These are phyloP conservation scores for Pseudocercospora macadamiae DNA, from an alignment of 2,329 filamentous ascomycete genomes.

Conservation along the genomic window DNA sequence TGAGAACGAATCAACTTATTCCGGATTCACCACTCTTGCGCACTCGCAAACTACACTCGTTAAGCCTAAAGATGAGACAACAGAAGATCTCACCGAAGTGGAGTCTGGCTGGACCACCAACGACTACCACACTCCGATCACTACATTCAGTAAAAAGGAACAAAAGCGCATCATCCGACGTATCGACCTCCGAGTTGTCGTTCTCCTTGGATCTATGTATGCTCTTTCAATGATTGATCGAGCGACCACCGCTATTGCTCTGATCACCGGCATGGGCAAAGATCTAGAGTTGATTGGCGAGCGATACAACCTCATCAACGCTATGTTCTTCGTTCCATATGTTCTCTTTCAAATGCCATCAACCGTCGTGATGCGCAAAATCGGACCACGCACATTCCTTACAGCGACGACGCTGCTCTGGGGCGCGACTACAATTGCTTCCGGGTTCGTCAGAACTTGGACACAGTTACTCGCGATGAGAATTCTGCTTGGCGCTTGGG, in stretches of 20 bases:
- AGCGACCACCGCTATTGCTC: background rate
- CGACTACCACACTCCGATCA: background rate
- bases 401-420: constrained; percentile 1
- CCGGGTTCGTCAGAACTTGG: constrained; percentile 2
- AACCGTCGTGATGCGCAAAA: background rate
- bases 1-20: background rate
- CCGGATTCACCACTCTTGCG: background rate
- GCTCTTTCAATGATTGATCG: constrained; percentile 5
- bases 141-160: background rate
- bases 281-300: background rate
- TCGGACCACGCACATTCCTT: background rate
- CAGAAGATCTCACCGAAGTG: background rate
- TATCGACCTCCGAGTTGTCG: constrained; percentile 1
- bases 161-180: background rate
- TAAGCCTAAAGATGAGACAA: background rate
- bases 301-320: constrained; percentile 4
- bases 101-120: background rate
- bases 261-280: constrained; percentile 7
- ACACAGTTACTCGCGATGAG: background rate
- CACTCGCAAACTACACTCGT: background rate
- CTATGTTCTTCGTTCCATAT: background rate
- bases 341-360: constrained; percentile 1
- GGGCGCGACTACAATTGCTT: constrained; percentile 1
- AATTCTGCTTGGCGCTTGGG: constrained; percentile 6
- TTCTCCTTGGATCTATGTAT: background rate